phyloP scores from a whole-genome alignment of 441 rosid genomes.

The Adansonia rubrostipa region DNA sequence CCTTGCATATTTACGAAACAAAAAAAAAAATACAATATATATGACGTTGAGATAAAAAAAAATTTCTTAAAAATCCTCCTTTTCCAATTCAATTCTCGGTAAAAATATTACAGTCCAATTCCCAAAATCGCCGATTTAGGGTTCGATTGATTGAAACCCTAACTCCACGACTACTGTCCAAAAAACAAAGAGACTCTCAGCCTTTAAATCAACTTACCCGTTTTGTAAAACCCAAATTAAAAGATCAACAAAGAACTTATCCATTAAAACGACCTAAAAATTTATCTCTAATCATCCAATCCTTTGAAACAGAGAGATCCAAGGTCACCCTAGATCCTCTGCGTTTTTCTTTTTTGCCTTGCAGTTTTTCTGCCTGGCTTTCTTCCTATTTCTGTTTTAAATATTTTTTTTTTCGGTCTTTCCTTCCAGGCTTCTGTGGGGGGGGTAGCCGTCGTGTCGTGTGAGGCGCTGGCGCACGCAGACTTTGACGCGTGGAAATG shows the following conservation, averaged over 20 bases:
- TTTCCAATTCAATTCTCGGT: constrained; percentile 37
- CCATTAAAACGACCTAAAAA: neutral
- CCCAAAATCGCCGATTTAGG: constrained; percentile 19
- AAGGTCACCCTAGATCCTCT: constrained; percentile 70
- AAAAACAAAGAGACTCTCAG: neutral
- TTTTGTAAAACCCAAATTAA: constrained; percentile 28
- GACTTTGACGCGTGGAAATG: neutral
- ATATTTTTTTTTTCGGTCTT: too few species aligned
- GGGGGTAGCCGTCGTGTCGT: neutral
- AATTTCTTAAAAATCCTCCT: too few species aligned
- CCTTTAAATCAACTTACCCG: constrained; percentile 19
- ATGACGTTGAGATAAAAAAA: too few species aligned
- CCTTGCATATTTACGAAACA: too few species aligned
- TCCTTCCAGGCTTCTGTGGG: neutral
- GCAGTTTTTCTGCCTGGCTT: constrained; percentile 37
- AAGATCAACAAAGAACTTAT: neutral
- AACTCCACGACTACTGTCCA: constrained; percentile 4
- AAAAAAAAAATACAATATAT: too few species aligned
- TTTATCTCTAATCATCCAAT: neutral
- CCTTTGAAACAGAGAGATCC: constrained; percentile 40
- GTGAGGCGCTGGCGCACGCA: neutral
- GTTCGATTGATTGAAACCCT: constrained; percentile 34
- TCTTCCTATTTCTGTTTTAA: neutral
- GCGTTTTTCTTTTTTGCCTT: constrained; percentile 21
- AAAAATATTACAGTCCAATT: constrained; percentile 19